Percentiles rank a stretch among this genome's conserved stretches.
These are phyloP conservation scores for Diaporthe sp. DNA, from an alignment of 2,329 filamentous ascomycete genomes.

Conservation along the genomic window DNA sequence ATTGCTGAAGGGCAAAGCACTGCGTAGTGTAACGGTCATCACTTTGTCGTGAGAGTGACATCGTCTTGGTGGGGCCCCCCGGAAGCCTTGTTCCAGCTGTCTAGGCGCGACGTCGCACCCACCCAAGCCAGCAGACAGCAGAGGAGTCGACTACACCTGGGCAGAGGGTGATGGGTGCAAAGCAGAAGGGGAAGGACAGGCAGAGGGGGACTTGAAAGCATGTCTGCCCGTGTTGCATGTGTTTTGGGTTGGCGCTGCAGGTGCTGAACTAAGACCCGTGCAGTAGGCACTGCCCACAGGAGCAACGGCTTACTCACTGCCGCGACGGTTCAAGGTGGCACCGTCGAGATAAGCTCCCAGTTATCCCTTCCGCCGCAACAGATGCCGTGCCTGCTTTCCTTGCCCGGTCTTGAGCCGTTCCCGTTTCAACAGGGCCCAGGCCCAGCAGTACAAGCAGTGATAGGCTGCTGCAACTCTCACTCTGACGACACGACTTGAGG, in stretches of 20 bases:
- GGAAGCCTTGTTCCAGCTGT: neutral
- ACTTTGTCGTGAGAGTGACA: constrained; percentile 14
- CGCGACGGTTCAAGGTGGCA: neutral
- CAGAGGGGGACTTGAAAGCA: neutral
- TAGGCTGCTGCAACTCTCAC: neutral
- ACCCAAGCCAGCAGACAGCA: neutral
- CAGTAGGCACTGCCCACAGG: neutral
- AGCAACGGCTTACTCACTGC: constrained; percentile 13
- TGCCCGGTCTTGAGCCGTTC: neutral
- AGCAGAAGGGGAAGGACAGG: neutral
- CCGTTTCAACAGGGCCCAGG: neutral
- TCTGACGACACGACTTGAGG: constrained; percentile 28
- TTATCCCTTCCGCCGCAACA: neutral
- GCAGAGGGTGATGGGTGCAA: neutral
- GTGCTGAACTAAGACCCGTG: constrained; percentile 2
- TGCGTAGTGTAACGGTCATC: constrained; percentile 9
- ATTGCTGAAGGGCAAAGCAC: neutral
- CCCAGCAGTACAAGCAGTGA: neutral
- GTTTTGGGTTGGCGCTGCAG: neutral
- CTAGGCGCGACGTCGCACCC: neutral
- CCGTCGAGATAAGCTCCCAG: constrained; percentile 1
- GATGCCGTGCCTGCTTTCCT: neutral
- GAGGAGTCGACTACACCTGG: neutral
- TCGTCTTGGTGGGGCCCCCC: neutral
- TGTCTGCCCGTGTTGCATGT: neutral